phyloP scores from a whole-genome alignment of 352 stramenopile genomes.

The Globisporangium cederbergense region DNA sequence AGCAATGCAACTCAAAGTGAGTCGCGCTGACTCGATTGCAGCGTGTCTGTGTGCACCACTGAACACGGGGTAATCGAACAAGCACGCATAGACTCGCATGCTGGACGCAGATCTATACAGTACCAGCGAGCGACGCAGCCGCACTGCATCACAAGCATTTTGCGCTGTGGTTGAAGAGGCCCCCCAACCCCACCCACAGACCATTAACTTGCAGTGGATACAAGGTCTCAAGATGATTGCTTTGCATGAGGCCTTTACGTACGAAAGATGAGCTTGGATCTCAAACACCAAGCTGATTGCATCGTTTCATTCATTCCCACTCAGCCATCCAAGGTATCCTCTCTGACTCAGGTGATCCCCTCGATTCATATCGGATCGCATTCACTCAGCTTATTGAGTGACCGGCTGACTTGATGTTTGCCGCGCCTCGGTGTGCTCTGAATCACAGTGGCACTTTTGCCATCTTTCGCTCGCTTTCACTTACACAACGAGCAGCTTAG shows the following conservation, averaged over 20 bases:
- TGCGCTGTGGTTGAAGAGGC: too few relatives aligned
- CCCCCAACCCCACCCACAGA: too few relatives aligned
- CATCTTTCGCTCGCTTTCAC: not conserved
- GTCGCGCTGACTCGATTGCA: slow-evolving; percentile 5
- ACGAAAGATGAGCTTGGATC: too few relatives aligned
- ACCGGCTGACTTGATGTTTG: not conserved
- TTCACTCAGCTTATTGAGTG: not conserved
- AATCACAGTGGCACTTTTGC: not conserved
- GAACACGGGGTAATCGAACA: slow-evolving; percentile 9
- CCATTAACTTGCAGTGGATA: too few relatives aligned
- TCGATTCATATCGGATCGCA: not conserved
- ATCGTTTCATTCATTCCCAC: too few relatives aligned
- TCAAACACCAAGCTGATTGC: too few relatives aligned
- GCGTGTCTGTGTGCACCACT: too few relatives aligned
- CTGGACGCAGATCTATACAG: slow-evolving; percentile 1
- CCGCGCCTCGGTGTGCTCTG: slow-evolving; percentile 2
- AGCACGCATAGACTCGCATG: slow-evolving; percentile 1
- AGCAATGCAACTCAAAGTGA: not conserved
- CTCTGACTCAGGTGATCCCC: not conserved
- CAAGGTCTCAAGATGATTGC: too few relatives aligned
- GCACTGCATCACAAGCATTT: not conserved
- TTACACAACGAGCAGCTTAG: not conserved
- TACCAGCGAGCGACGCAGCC: not conserved
- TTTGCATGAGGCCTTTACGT: too few relatives aligned
- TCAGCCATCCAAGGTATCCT: not conserved